These are phyloP conservation scores for Usnea hakonensis DNA, from an alignment of 495 filamentous ascomycete species.

Conservation along the genomic window DNA sequence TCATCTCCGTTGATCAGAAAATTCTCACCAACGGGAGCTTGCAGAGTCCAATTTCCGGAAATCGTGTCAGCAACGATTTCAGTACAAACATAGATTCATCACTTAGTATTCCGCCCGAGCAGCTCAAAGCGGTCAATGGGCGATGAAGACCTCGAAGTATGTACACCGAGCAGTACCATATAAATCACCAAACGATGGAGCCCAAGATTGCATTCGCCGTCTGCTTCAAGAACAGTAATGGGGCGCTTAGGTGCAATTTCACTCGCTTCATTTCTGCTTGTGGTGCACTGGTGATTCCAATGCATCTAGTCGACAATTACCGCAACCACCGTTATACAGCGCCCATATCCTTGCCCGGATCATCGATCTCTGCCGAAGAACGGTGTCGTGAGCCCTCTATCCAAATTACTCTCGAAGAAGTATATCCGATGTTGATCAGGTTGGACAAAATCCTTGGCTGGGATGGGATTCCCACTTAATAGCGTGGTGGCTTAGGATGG, in stretches of 20 bases:
- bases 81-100: constrained; percentile 8
- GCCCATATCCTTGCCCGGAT: neutral
- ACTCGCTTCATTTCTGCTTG: neutral
- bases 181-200: neutral
- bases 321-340: neutral
- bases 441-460: neutral
- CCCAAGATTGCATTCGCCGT: neutral
- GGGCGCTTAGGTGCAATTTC: neutral
- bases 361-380: neutral
- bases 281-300: neutral
- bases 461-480: constrained; percentile 3
- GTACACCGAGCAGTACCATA: neutral
- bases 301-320: neutral
- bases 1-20: constrained; percentile 12
- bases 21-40: constrained; percentile 14
- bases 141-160: neutral
- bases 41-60: constrained; percentile 10
- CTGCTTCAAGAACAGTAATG: neutral
- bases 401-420: neutral
- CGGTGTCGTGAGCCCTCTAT: neutral
- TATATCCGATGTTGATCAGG: neutral
- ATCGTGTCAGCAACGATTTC: constrained; percentile 11
- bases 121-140: neutral
- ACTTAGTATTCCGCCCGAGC: constrained; percentile 4
- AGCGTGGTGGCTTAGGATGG: constrained; percentile 15